Evolutionary conservation across 352 stramenopile genomes (phyloP).

Genomic region (Pythium plurisporium): DNA sequence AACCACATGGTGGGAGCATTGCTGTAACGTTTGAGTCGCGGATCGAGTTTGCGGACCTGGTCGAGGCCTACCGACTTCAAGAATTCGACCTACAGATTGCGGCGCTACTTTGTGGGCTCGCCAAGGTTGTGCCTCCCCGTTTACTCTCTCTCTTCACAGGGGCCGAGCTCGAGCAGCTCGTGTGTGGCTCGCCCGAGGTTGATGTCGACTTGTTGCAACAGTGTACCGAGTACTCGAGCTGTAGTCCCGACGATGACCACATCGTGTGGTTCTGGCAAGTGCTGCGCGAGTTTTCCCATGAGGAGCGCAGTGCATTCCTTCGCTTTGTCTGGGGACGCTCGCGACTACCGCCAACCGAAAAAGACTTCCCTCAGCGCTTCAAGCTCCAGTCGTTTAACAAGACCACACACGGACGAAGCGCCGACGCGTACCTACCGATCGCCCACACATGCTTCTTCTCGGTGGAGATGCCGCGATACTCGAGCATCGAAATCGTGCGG

Average conservation of each 20-base stretch:
- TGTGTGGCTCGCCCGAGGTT: conserved; percentile 79
- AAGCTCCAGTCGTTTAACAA: conserved; percentile 90
- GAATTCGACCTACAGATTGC: conserved; percentile 64
- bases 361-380: conserved; percentile 88
- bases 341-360: conserved; percentile 70
- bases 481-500: conserved; percentile 62
- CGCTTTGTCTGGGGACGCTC: conserved; percentile 92
- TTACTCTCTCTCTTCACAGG: conserved; percentile 80
- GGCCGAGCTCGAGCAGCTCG: conserved; percentile 75
- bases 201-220: conserved; percentile 75
- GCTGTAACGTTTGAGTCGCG: conserved; percentile 79
- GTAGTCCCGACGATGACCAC: conserved; percentile 59
- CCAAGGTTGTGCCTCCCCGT: conserved; percentile 69
- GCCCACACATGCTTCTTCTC: conserved; percentile 89
- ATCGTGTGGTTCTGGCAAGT: conserved; percentile 88
- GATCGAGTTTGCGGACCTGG: conserved; percentile 73
- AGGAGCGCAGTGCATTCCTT: conserved; percentile 83
- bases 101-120: conserved; percentile 52
- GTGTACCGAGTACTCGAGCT: conserved; percentile 87
- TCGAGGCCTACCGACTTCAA: conserved; percentile 73
- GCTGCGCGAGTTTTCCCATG: conserved; percentile 67
- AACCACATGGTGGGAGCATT: conserved; percentile 48
- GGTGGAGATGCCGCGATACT: conserved; percentile 76
- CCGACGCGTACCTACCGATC: conserved; percentile 69
- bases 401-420: too few species aligned